Base-by-base conservation (phyloP, 225 moss, liverwort and hornwort species). In the Marchantia paleacea region DNA sequence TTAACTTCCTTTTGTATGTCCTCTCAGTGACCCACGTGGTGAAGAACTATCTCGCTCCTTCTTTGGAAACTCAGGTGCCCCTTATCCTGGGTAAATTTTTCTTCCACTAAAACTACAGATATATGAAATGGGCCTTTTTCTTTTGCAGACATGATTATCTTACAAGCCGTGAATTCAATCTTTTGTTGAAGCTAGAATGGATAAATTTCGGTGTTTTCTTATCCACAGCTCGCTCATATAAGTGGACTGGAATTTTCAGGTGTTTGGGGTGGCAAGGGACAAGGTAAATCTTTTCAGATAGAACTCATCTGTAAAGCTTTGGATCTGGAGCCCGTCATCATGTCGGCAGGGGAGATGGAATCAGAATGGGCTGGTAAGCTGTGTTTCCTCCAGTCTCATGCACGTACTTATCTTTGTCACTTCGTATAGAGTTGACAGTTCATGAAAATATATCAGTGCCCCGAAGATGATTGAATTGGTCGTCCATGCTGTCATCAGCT, bases 291-390 rank as follows among this genome's bases (percentile, higher is more conserved):
- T 72, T 95, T 99, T 58, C 99, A 99, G 81, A 89, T 92, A 7
- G 95, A 95, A 84, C 89, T 99, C 12, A 95, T 95, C 66, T 99
- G 95, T 73, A 95, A 95, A 83, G 94, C 95, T 6, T 80, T 99
- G 90, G 95, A 83, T 55, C 89, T 99, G 82, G 99, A 99, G 73
- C 99, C 99, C 16, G 80, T 95, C 67, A 94, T 95, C 85, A 84
- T 95, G 95, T 95, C 95, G 12, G 99, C 99, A 2, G 99, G 99
- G 55, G 99, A 99, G 85, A 90, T 99, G 87, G 99, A 95, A 87
- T 92, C 94, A 49, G 99, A 99, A 81, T 99, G 99, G 95, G 95
- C 99, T 88, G 99, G 99, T 94, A 83, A 65, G 54, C 71, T 15
- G 51, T 48, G 20, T n/a, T 0, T 47, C 26, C 68, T 68, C 30